phyloP scores from a whole-genome alignment of 768 basidiomycete genomes.

The Tubosaeta brunneosetosa region DNA sequence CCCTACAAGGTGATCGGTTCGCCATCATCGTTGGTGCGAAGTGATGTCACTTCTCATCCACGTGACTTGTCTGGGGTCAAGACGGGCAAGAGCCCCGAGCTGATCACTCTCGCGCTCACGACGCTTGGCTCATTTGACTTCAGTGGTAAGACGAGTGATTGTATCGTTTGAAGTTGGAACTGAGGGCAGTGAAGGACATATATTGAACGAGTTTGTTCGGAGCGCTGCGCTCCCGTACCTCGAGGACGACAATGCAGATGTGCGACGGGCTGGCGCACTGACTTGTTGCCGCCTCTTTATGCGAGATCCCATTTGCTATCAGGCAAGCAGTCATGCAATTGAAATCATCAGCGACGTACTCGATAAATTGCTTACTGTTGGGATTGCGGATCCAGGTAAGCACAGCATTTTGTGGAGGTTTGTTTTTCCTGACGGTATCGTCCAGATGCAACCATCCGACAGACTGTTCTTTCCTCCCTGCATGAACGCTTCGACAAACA shows the following conservation, averaged over 20 bases:
- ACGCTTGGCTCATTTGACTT: slow-evolving; percentile 94
- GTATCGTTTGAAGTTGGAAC: slow-evolving; percentile 2
- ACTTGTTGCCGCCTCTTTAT: slow-evolving; percentile 92
- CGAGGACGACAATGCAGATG: slow-evolving; percentile 85
- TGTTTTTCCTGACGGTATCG: slow-evolving; percentile 5
- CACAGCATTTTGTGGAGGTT: neutral
- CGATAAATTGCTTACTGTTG: slow-evolving; percentile 91
- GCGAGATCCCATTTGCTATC: slow-evolving; percentile 92
- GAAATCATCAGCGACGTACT: slow-evolving; percentile 98
- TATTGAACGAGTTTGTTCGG: slow-evolving; percentile 93
- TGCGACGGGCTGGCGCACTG: slow-evolving; percentile 83
- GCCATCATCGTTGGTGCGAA: slow-evolving; percentile 55
- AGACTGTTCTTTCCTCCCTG: slow-evolving; percentile 79
- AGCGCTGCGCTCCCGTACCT: slow-evolving; percentile 88
- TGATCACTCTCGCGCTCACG: slow-evolving; percentile 75
- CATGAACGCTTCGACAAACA: slow-evolving; percentile 96
- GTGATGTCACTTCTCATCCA: slow-evolving; percentile 45
- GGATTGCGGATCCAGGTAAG: slow-evolving; percentile 91
- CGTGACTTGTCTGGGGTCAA: slow-evolving; percentile 51
- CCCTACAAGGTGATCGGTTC: slow-evolving; percentile 87
- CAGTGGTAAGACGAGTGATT: slow-evolving; percentile 51
- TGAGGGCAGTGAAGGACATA: slow-evolving; percentile 56
- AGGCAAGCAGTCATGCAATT: slow-evolving; percentile 92
- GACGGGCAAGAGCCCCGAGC: slow-evolving; percentile 60
- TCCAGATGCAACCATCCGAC: slow-evolving; percentile 70